Percentiles rank a stretch among this genome's conserved stretches.
Evolutionary conservation across 768 basidiomycete species (phyloP).

Genomic region (Boletus vinaceobasis): DNA sequence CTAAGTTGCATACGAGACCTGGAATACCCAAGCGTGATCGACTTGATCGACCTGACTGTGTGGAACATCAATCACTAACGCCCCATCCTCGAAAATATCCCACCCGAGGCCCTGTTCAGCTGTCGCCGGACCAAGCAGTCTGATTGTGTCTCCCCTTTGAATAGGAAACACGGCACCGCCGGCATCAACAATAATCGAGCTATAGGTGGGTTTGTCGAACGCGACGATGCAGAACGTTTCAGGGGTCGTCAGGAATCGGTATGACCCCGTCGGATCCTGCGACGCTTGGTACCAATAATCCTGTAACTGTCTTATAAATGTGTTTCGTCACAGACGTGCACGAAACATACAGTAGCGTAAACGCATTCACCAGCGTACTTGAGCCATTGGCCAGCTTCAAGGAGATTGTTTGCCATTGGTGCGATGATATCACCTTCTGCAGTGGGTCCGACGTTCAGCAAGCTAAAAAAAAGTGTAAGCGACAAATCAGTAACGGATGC

Average conservation of each 20-base stretch:
- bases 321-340: not conserved
- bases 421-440: conserved; percentile 52
- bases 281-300: conserved; percentile 48
- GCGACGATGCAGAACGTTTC: conserved; percentile 51
- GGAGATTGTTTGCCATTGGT: conserved; percentile 45
- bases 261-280: conserved; percentile 34
- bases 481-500: not conserved
- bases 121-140: conserved; percentile 35
- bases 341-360: conserved; percentile 45
- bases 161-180: conserved; percentile 41
- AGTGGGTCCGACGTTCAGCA: conserved; percentile 53
- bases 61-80: conserved; percentile 30
- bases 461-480: conserved; percentile 25
- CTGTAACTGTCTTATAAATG: conserved; percentile 22
- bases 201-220: conserved; percentile 35
- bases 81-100: conserved; percentile 29
- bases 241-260: conserved; percentile 48
- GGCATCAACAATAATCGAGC: conserved; percentile 33
- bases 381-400: conserved; percentile 52
- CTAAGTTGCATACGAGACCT: conserved; percentile 31
- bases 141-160: conserved; percentile 40
- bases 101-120: conserved; percentile 27
- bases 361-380: conserved; percentile 48
- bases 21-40: conserved; percentile 41
- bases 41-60: conserved; percentile 23